Conservation (phyloP, 2,329 filamentous ascomycete species). For the Pseudocercospora fijiensis region DNA sequence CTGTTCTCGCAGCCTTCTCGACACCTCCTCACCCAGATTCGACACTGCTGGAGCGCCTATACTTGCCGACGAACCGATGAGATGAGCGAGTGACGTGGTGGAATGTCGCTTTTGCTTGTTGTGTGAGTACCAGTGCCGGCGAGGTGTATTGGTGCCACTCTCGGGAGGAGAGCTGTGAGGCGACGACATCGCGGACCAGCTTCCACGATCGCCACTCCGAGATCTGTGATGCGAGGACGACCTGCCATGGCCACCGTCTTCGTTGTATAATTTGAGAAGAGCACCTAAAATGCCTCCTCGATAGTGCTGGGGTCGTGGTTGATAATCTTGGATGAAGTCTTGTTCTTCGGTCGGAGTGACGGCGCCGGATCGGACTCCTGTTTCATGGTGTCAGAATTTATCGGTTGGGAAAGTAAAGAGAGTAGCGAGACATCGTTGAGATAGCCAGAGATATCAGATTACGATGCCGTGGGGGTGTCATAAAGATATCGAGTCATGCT, state of each 20-base stretch:
- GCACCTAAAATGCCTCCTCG: conserved; percentile 71
- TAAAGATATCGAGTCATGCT: not conserved
- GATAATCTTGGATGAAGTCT: conserved; percentile 59
- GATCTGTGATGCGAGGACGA: conserved; percentile 26
- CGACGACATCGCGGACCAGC: conserved; percentile 30
- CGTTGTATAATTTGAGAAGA: conserved; percentile 67
- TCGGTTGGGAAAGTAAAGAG: not conserved
- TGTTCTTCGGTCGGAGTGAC: conserved; percentile 50
- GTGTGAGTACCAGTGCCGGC: conserved; percentile 40
- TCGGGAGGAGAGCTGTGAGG: conserved; percentile 43
- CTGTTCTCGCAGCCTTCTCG: conserved; percentile 41
- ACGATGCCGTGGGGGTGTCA: conserved; percentile 27
- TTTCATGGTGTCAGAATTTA: not conserved
- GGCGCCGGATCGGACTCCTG: conserved; percentile 46
- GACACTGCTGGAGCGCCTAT: conserved; percentile 44
- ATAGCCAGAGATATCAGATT: not conserved
- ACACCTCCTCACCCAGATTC: conserved; percentile 46
- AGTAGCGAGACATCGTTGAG: not conserved
- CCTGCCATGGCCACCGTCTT: conserved; percentile 25
- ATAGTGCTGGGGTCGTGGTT: conserved; percentile 66
- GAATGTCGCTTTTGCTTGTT: conserved; percentile 40
- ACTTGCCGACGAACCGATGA: conserved; percentile 47
- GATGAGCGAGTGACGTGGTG: conserved; percentile 44
- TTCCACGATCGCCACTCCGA: conserved; percentile 32
- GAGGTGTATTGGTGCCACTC: conserved; percentile 47